Percentiles rank a stretch among this genome's conserved stretches.
phyloP scores from a whole-genome alignment of 2,329 filamentous ascomycete genomes.

The Nemania diffusa region DNA sequence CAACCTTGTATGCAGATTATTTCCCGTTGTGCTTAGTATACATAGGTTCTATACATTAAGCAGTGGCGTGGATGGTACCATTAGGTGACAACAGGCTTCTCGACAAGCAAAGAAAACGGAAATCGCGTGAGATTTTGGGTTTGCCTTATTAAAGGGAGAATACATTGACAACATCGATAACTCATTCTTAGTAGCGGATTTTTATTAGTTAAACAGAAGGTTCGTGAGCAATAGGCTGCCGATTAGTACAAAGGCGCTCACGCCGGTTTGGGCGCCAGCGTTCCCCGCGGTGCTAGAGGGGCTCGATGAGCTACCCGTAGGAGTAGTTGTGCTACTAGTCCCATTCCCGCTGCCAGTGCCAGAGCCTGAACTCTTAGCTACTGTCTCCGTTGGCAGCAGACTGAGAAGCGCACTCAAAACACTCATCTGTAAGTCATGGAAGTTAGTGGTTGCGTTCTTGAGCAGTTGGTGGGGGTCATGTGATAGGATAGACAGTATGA shows the following conservation, averaged over 20 bases:
- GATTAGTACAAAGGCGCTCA: constrained; percentile 7
- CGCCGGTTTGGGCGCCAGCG: background rate
- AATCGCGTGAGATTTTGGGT: too few species aligned
- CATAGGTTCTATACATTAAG: too few species aligned
- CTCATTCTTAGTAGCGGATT: too few species aligned
- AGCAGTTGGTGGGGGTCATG: background rate
- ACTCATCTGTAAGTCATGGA: constrained; percentile 17
- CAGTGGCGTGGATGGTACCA: too few species aligned
- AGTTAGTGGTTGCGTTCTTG: constrained; percentile 1
- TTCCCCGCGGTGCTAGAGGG: background rate
- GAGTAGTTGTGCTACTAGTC: background rate
- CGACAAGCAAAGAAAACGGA: too few species aligned
- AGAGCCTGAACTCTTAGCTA: background rate
- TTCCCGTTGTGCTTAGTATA: too few species aligned
- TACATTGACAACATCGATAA: too few species aligned
- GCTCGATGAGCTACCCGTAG: background rate
- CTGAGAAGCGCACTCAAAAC: constrained; percentile 29
- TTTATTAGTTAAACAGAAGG: constrained; percentile 10
- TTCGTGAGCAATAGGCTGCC: constrained; percentile 1
- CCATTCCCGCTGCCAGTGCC: background rate
- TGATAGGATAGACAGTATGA: too few species aligned
- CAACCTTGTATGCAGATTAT: too few species aligned
- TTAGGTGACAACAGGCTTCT: too few species aligned
- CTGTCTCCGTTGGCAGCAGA: constrained; percentile 14
- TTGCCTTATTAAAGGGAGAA: too few species aligned